Conservation (phyloP, 768 basidiomycete genomes). For the Saitozyma podzolica region DNA sequence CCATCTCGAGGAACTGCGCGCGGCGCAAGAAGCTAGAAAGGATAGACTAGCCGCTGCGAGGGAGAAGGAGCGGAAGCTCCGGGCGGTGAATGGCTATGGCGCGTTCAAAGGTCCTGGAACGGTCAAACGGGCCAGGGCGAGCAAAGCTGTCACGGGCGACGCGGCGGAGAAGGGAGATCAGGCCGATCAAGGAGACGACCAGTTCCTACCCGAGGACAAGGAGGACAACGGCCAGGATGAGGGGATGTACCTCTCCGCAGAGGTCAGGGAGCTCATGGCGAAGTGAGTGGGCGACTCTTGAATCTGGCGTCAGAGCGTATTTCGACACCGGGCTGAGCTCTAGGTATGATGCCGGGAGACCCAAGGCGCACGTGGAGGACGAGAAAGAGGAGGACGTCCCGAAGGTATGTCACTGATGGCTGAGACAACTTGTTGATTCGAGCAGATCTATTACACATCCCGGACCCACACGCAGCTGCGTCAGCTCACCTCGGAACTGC, state of each 20-base stretch:
- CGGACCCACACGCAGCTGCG: slow-evolving; percentile 94
- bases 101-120: slow-evolving; percentile 16
- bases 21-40: slow-evolving; percentile 15
- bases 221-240: slow-evolving; percentile 54
- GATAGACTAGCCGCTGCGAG: slow-evolving; percentile 33
- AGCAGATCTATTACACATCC: slow-evolving; percentile 81
- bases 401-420: slow-evolving; percentile 29
- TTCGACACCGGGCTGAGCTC: slow-evolving; percentile 9
- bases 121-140: slow-evolving; percentile 15
- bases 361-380: slow-evolving; percentile 24
- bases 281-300: slow-evolving; percentile 61
- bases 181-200: slow-evolving; percentile 58
- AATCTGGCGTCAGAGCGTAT: slow-evolving; percentile 1
- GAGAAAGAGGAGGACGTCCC: slow-evolving; percentile 48
- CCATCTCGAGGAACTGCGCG: slow-evolving; percentile 25
- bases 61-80: slow-evolving; percentile 34
- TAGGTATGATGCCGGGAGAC: slow-evolving; percentile 34
- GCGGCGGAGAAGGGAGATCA: slow-evolving; percentile 37
- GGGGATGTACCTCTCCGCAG: slow-evolving; percentile 68
- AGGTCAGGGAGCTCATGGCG: slow-evolving; percentile 74
- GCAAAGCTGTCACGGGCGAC: neutral
- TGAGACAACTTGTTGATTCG: slow-evolving; percentile 3
- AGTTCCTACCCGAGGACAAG: slow-evolving; percentile 69
- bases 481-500: slow-evolving; percentile 83
- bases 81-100: slow-evolving; percentile 5